A percentile compares a stretch with the other conserved stretches of the same genome.
Conservation (phyloP, 1,284 basidiomycete species). For the Apiotrichum veenhuisii region DNA sequence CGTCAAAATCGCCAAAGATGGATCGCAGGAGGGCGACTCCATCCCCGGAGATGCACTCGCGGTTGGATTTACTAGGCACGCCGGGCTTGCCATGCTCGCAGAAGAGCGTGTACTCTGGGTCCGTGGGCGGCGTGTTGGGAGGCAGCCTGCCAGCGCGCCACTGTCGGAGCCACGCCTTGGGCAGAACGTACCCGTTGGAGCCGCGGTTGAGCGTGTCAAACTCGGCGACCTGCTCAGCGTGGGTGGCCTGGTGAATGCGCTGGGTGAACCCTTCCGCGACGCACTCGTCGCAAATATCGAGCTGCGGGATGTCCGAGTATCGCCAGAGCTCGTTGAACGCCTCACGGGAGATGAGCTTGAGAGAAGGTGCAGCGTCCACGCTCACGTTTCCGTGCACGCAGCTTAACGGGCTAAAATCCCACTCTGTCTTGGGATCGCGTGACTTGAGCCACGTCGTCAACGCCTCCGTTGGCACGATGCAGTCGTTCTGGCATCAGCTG, state of each 20-base stretch:
- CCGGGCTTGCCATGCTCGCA: constrained; percentile 34
- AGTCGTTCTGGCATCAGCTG: constrained; percentile 28
- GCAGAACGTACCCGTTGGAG: constrained; percentile 19
- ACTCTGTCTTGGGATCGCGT: constrained; percentile 18
- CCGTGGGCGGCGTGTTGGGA: constrained; percentile 13
- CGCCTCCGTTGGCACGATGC: constrained; percentile 27
- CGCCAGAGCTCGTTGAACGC: constrained; percentile 26
- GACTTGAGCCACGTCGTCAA: constrained; percentile 28
- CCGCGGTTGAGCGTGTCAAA: constrained; percentile 29
- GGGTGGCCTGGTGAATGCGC: neutral
- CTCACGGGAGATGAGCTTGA: constrained; percentile 23
- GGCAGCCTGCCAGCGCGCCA: constrained; percentile 25
- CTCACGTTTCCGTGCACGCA: constrained; percentile 32
- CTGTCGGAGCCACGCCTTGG: constrained; percentile 26
- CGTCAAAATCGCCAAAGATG: constrained; percentile 29
- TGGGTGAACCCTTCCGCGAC: constrained; percentile 20
- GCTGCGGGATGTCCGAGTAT: constrained; percentile 8
- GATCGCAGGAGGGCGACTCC: constrained; percentile 27
- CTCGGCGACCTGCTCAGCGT: constrained; percentile 8
- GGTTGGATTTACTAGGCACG: constrained; percentile 1
- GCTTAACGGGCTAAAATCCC: constrained; percentile 18
- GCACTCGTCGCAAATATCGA: constrained; percentile 32
- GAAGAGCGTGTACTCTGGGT: constrained; percentile 23
- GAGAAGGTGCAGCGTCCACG: constrained; percentile 18
- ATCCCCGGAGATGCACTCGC: constrained; percentile 12